Conservation (phyloP, 2,329 filamentous ascomycete species). For the Xylariaceae sp. region DNA sequence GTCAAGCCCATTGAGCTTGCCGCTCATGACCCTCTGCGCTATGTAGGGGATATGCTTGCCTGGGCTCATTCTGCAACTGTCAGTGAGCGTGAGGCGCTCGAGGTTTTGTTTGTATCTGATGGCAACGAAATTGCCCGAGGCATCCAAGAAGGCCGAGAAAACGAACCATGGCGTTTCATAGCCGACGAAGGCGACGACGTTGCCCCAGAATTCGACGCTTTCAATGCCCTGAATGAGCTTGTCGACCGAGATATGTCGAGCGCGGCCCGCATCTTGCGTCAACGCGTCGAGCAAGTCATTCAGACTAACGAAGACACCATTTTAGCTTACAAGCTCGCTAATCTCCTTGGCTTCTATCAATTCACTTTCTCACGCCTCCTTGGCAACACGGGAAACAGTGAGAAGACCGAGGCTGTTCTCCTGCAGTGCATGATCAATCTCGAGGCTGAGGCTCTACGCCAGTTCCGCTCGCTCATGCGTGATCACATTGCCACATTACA, state of each 20-base stretch:
- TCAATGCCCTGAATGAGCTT: slow-evolving; percentile 76
- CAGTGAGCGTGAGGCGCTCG: slow-evolving; percentile 87
- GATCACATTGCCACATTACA: slow-evolving; percentile 76
- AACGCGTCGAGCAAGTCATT: slow-evolving; percentile 86
- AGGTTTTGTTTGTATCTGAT: slow-evolving; percentile 85
- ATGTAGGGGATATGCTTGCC: slow-evolving; percentile 94
- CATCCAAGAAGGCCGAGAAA: slow-evolving; percentile 73
- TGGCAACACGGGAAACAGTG: slow-evolving; percentile 48
- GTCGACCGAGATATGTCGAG: slow-evolving; percentile 82
- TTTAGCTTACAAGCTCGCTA: slow-evolving; percentile 83
- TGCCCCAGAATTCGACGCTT: slow-evolving; percentile 66
- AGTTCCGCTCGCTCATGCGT: slow-evolving; percentile 76
- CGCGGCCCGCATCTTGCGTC: slow-evolving; percentile 77
- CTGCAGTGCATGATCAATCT: slow-evolving; percentile 65
- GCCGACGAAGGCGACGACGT: slow-evolving; percentile 49
- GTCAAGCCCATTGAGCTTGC: slow-evolving; percentile 91
- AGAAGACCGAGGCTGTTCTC: slow-evolving; percentile 53
- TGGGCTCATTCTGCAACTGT: slow-evolving; percentile 95
- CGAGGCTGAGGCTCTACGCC: slow-evolving; percentile 71
- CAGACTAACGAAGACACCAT: slow-evolving; percentile 90
- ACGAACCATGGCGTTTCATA: slow-evolving; percentile 75
- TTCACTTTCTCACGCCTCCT: slow-evolving; percentile 80
- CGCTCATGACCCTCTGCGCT: slow-evolving; percentile 86
- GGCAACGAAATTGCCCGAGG: slow-evolving; percentile 83
- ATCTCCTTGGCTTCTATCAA: slow-evolving; percentile 84